These are phyloP conservation scores for Astrothelium macrocarpum DNA, from an alignment of 495 filamentous ascomycete genomes.

Conservation along the genomic window DNA sequence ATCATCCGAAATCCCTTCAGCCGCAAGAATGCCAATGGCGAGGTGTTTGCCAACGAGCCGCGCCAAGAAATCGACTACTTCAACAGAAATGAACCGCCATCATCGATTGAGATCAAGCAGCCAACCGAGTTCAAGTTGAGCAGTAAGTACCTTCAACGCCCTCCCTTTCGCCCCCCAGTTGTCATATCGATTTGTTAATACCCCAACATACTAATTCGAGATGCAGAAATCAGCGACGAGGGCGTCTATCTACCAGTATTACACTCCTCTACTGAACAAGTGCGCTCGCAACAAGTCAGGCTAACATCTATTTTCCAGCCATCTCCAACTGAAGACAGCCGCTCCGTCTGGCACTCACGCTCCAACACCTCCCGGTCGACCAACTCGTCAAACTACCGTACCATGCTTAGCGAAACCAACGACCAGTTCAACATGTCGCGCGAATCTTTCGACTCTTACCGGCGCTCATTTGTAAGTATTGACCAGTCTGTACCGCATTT, in stretches of 20 bases:
- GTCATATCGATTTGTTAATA: too few relatives aligned
- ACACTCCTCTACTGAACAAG: conserved; percentile 6
- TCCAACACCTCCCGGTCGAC: conserved; percentile 57
- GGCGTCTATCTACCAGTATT: conserved; percentile 91
- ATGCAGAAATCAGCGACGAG: conserved; percentile 85
- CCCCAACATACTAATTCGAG: conserved; percentile 4
- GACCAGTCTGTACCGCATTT: conserved; percentile 10
- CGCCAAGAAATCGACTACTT: conserved; percentile 13
- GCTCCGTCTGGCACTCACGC: conserved; percentile 62
- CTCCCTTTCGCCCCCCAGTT: too few relatives aligned
- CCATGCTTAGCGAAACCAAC: conserved; percentile 59
- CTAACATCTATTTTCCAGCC: conserved; percentile 45
- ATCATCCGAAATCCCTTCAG: background rate
- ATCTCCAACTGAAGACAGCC: conserved; percentile 75
- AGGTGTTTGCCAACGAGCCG: background rate
- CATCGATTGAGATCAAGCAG: conserved; percentile 13
- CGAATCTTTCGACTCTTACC: conserved; percentile 96
- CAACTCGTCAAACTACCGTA: conserved; percentile 54
- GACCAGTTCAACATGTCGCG: conserved; percentile 95
- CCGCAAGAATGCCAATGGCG: conserved; percentile 3
- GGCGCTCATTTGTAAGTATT: conserved; percentile 78
- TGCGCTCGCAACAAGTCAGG: conserved; percentile 5
- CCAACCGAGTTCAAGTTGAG: conserved; percentile 35
- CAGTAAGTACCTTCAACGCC: conserved; percentile 23
- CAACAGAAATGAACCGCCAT: conserved; percentile 15